Evolutionary conservation across 495 filamentous ascomycete genomes (phyloP).

Genomic region (Viridothelium virens): DNA sequence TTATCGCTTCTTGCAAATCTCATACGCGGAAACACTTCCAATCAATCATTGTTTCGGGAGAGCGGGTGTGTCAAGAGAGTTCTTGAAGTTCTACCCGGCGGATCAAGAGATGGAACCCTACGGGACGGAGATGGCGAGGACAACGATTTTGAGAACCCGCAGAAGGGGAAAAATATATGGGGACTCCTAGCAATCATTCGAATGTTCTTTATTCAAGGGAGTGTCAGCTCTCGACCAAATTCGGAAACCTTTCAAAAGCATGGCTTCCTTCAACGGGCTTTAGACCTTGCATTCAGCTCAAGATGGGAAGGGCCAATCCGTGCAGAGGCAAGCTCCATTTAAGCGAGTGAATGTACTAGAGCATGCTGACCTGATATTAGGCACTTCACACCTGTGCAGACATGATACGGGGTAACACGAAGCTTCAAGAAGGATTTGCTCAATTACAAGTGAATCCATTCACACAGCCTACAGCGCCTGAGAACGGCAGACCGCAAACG

Average conservation of each 20-base stretch:
- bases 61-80: conserved; percentile 74
- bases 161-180: conserved; percentile 87
- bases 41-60: conserved; percentile 91
- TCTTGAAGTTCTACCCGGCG: conserved; percentile 51
- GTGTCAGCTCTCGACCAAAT: conserved; percentile 70
- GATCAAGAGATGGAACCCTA: conserved; percentile 30
- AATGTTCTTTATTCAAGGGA: conserved; percentile 74
- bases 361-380: conserved; percentile 37
- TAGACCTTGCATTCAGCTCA: conserved; percentile 77
- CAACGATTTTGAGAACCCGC: conserved; percentile 55
- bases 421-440: conserved; percentile 79
- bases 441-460: conserved; percentile 63
- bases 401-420: conserved; percentile 72
- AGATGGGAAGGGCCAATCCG: conserved; percentile 67
- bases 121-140: conserved; percentile 48
- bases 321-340: conserved; percentile 55
- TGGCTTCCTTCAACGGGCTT: conserved; percentile 70
- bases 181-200: conserved; percentile 77
- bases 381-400: conserved; percentile 80
- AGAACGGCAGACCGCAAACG: conserved; percentile 40
- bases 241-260: conserved; percentile 78
- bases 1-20: conserved; percentile 88
- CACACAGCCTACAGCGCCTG: conserved; percentile 37
- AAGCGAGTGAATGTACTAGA: conserved; percentile 16
- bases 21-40: conserved; percentile 78